Evolutionary conservation across 208 protist genomes (phyloP).

Genomic region (Blastocrithidia nonstop): DNA sequence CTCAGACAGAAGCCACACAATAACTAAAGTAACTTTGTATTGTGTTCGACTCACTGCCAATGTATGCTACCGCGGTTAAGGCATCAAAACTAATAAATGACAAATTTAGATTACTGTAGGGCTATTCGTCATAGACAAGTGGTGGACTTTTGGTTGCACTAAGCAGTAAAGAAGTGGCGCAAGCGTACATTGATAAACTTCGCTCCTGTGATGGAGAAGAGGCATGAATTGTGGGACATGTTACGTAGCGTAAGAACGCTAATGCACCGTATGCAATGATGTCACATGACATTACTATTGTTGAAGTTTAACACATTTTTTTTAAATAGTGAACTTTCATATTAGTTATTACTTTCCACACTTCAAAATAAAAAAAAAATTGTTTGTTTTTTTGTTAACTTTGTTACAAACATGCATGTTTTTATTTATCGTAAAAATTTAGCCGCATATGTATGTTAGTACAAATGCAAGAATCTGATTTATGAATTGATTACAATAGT

Average conservation of each 20-base stretch:
- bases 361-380: too few relatives aligned
- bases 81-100: constrained; percentile 62
- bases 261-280: constrained; percentile 13
- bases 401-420: too few relatives aligned
- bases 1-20: constrained; percentile 24
- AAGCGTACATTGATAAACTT: constrained; percentile 55
- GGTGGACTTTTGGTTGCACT: constrained; percentile 89
- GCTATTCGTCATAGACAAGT: constrained; percentile 89
- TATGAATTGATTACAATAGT: too few relatives aligned
- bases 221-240: constrained; percentile 82
- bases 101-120: constrained; percentile 81
- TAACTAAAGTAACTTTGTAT: constrained; percentile 27
- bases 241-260: constrained; percentile 9
- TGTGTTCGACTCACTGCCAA: constrained; percentile 73
- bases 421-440: too few relatives aligned
- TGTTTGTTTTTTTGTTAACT: too few relatives aligned
- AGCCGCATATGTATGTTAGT: too few relatives aligned
- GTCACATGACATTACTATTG: constrained; percentile 30
- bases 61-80: constrained; percentile 67
- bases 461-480: too few relatives aligned
- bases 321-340: too few relatives aligned
- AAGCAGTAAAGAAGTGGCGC: constrained; percentile 20
- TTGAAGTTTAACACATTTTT: too few relatives aligned
- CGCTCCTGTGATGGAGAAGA: constrained; percentile 44
- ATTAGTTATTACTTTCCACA: too few relatives aligned